Percentiles rank a stretch among this genome's conserved stretches.
Conservation (phyloP, 2,329 filamentous ascomycete genomes). For the Sphaerulina vaccinii region DNA sequence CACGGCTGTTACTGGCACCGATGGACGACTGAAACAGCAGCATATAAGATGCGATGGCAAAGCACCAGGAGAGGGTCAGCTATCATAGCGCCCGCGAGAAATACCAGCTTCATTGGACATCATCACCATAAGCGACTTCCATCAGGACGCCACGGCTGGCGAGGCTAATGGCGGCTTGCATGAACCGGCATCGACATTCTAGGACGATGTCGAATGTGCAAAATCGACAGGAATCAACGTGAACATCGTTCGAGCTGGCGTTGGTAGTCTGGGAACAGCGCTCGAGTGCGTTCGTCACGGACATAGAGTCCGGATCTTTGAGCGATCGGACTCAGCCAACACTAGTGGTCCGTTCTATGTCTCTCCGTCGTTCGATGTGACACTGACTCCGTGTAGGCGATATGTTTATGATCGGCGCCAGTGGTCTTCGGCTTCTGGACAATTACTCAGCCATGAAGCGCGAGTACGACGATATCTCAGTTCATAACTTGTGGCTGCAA, state of each 20-base stretch:
- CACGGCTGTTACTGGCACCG: background rate
- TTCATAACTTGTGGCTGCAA: constrained; percentile 25
- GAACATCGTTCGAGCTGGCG: constrained; percentile 26
- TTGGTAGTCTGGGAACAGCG: constrained; percentile 26
- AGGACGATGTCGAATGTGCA: constrained; percentile 17
- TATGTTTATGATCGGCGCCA: constrained; percentile 44
- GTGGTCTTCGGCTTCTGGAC: constrained; percentile 14
- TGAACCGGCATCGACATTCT: background rate
- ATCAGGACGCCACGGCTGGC: background rate
- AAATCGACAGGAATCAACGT: constrained; percentile 24
- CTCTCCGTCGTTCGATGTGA: no score
- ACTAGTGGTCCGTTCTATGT: constrained; percentile 7
- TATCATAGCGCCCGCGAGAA: background rate
- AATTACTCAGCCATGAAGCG: constrained; percentile 25
- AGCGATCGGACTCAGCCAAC: constrained; percentile 16
- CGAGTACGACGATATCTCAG: constrained; percentile 23
- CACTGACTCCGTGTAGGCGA: constrained; percentile 20
- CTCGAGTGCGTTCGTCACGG: constrained; percentile 30
- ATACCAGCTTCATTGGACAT: background rate
- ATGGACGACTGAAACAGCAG: background rate
- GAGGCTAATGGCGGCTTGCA: background rate
- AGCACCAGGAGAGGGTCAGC: no score
- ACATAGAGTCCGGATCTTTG: constrained; percentile 26
- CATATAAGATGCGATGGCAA: no score
- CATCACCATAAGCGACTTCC: background rate